Conservation (phyloP, 1,284 basidiomycete genomes). For the Fomitiporia mediterranea region DNA sequence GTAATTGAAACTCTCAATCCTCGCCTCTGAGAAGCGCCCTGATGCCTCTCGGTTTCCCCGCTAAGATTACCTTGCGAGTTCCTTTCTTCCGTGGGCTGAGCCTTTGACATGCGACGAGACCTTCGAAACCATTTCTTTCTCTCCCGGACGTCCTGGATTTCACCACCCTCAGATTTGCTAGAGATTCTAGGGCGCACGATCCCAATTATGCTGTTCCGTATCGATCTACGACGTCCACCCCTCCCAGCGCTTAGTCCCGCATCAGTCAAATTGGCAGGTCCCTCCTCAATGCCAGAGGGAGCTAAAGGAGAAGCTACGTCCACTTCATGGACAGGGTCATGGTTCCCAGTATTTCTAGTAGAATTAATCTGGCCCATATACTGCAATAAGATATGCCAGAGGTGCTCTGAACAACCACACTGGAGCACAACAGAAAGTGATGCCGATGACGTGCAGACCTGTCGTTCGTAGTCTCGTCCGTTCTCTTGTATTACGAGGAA, state of each 20-base stretch:
- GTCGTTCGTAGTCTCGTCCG: too few relatives aligned
- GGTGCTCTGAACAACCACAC: background rate
- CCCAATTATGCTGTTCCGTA: slow-evolving; percentile 9
- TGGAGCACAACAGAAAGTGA: background rate
- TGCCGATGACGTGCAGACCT: background rate
- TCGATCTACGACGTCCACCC: background rate
- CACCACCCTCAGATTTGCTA: background rate
- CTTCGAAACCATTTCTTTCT: slow-evolving; percentile 35
- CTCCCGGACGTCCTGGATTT: background rate
- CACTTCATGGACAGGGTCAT: too few relatives aligned
- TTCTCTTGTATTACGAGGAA: too few relatives aligned
- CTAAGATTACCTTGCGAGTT: background rate
- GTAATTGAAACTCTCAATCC: too few relatives aligned
- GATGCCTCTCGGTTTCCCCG: slow-evolving; percentile 17
- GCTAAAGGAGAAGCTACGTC: background rate
- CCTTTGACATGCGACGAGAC: slow-evolving; percentile 34
- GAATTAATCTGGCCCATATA: slow-evolving; percentile 14
- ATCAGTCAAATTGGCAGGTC: background rate
- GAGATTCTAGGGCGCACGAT: background rate
- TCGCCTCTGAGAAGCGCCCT: background rate
- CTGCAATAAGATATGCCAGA: background rate
- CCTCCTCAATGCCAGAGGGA: background rate
- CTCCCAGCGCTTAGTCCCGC: background rate
- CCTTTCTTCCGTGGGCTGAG: slow-evolving; percentile 18
- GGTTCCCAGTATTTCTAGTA: background rate